Base-by-base conservation (phyloP, 1,139 yeast species). In the Saccharomycopsis hybrid region DNA sequence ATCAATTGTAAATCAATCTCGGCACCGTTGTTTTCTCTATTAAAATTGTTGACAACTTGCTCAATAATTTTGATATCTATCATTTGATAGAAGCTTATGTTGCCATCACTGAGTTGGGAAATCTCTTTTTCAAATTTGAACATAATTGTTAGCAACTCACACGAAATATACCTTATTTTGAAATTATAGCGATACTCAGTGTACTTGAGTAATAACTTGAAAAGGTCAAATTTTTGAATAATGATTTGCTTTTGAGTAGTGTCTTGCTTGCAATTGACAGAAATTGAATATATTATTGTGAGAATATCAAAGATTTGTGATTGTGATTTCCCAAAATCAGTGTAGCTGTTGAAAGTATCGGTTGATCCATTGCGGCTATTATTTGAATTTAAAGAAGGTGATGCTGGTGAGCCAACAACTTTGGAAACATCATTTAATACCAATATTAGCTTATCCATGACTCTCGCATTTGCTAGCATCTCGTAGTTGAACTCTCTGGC, bases 151-250 rank as follows among this genome's bases (percentile, higher is more conserved):
- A 52, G 18, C n/a, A 52, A 35, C 30, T 52, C 54, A 36, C 50
- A 49, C 25, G 53, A 43, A 32, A 52, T 49, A 27, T 47, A 49
- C 24, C 53, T 30, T 11, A 46, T 41, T 41, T 52, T 52, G 48
- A 52, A 46, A 27, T 43, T 43, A 31, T 49, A 49, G 38, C 39
- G 40, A 7, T 28, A 33, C 13, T 44, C 48, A 11, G 50, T 13
- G 30, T 36, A 51, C 13, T 51, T 43, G n/a, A 51, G 18, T 31
- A 51, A 36, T 7, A 27, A 25, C 32, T 41, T 30, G 28, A 49
- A 49, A 13, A 51, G 45, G 9, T 36, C 40, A 3, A 41, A 31
- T 18, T 43, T 43, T 32, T 50, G 36, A 5, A 51, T 44, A 18
- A 51, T 32, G 5, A 43, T 30, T 39, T 46, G 38, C 30, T 49